Base-by-base conservation (phyloP, 2,329 filamentous ascomycete species). In the Pseudogymnoascus sp. region DNA sequence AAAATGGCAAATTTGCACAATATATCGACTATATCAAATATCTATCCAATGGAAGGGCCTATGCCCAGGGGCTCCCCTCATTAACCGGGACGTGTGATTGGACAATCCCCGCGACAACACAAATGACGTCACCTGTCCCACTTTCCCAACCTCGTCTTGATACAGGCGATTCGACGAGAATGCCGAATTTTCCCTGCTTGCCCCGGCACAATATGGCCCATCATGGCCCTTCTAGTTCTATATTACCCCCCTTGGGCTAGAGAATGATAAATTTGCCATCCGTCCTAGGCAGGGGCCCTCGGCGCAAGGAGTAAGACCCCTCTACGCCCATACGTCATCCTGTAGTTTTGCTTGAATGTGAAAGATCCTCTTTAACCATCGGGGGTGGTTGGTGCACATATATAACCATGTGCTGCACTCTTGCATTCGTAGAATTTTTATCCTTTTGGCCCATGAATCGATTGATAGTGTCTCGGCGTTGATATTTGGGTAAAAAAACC, bases 81-180 rank as follows among this genome's bases (percentile, higher is more conserved):
- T 13, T 19, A 33, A 19, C 10, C 26, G 29, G 26, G 50, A 7
- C 13, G 6, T 33, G 29, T 14, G 50, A 56, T 56, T 56, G n/a
- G 50, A 2, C 50, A 56, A 56, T 56, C 50, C n/a, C 10, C 50
- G 3, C n/a, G 11, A 19, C 10, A 19, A 19, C 26, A 29, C n/a
- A 4, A 56, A 56, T 56, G 50, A 56, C 50, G 50, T 56, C 50
- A 56, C 50, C 10, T 10, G 33, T 56, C 50, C 50, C 50, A 56
- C 50, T 56, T 50, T 56, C 50, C 50, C 50, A 56, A 56, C 50
- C 50, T 56, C 50, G 29, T 6, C 29, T 14, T 56, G 19, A 56
- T n/a, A 19, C 14, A 8, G 29, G 26, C 26, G 26, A 56, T 56
- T 33, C 16, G 29, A 56, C n/a, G 29, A 19, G 5, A 33, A 56